Conservation (phyloP, 2,329 filamentous ascomycete species). For the Colletotrichum simmondsii region DNA sequence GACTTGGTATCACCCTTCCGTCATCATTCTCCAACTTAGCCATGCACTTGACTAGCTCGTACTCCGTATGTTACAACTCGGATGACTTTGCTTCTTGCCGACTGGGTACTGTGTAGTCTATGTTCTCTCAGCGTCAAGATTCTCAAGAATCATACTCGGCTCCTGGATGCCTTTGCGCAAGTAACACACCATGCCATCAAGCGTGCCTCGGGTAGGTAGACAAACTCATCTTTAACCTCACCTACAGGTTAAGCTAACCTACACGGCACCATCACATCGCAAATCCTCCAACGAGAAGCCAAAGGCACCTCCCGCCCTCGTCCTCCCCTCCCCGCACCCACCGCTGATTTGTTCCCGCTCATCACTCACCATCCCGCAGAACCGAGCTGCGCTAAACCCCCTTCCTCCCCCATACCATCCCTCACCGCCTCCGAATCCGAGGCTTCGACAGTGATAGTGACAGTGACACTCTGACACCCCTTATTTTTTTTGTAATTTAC, state of each 20-base stretch:
- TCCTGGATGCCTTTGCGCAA: no score
- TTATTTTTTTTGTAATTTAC: not conserved
- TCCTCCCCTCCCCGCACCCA: conserved; percentile 5
- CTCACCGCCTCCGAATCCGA: conserved; percentile 21
- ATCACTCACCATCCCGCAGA: conserved; percentile 17
- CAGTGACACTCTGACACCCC: not conserved
- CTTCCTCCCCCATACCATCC: not conserved
- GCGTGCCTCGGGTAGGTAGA: not conserved
- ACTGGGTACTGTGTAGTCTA: not conserved
- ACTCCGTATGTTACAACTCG: not conserved
- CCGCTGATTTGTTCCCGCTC: conserved; percentile 22
- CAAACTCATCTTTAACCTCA: not conserved
- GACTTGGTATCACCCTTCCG: not conserved
- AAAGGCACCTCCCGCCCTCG: conserved; percentile 2
- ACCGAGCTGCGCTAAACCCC: conserved; percentile 17
- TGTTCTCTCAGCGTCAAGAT: not conserved
- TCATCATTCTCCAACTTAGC: not conserved
- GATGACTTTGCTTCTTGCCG: not conserved
- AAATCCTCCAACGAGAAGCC: not conserved
- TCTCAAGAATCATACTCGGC: not conserved
- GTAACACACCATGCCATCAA: not conserved
- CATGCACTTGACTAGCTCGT: no score
- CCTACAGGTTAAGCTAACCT: no score
- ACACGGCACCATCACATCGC: not conserved
- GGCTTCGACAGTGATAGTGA: not conserved